phyloP scores from a whole-genome alignment of 148 eudicot species.

The Vaccinium darrowii region DNA sequence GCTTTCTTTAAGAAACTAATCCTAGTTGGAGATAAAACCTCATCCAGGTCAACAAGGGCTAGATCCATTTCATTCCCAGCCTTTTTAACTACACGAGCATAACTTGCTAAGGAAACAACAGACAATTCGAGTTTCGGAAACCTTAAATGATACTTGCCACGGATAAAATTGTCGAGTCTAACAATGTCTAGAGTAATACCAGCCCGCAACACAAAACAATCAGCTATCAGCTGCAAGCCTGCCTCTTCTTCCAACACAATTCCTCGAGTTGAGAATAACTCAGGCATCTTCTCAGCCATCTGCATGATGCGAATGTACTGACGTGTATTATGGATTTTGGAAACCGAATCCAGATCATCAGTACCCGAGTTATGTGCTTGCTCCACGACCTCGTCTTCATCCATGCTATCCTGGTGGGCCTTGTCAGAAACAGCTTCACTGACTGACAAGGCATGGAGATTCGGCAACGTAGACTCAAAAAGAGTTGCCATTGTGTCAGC shows the following conservation, averaged over 20 bases:
- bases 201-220: background rate
- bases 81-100: background rate
- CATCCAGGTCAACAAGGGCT: background rate
- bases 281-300: background rate
- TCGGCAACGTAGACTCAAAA: background rate
- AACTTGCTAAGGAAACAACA: background rate
- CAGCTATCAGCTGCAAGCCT: background rate
- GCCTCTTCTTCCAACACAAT: background rate
- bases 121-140: background rate
- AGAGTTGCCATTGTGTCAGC: background rate
- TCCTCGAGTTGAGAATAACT: background rate
- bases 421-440: background rate
- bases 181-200: background rate
- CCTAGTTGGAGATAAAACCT: background rate
- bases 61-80: background rate
- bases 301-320: background rate
- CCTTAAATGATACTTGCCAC: background rate
- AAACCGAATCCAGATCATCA: background rate
- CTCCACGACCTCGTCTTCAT: background rate
- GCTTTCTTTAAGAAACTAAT: background rate
- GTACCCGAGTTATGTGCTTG: background rate
- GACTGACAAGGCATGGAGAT: background rate
- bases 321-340: background rate
- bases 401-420: background rate
- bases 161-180: background rate